Evolutionary conservation across 1,284 basidiomycete species (phyloP), one percentile per base, ranked within the genome.

Genomic region (Pseudozyma flocculosa): DNA sequence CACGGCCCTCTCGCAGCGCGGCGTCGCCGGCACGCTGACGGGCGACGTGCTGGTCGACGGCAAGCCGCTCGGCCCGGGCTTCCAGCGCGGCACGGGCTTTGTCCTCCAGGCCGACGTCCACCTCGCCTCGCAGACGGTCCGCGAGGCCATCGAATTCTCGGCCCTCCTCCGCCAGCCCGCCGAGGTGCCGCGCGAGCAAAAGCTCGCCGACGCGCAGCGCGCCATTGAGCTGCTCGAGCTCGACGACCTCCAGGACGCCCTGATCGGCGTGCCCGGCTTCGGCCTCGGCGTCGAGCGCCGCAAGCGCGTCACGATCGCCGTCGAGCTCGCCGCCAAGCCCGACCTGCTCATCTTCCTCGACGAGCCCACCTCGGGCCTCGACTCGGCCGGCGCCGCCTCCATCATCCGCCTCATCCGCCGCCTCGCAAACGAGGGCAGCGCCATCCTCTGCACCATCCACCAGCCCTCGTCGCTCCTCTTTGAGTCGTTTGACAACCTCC

Each of bases 31-130:
- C n/a, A 83, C 88, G 11, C 83, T 93, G 30, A 82, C 82, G 1
- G 92, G 91, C 0, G 85, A 89, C 40, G 83, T 86, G 48, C 84
- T 90, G 41, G 86, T 93, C 61, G 87, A 90, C 60, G 91, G 90
- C 0, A 83, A 85, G 40, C 79, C 82, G 9, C 82, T 88, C 24
- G 88, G 88, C 1, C 65, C 79, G 9, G 87, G 88, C 55, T 93
- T 92, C 82, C 85, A 87, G 69, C 80, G 83, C 50, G 81, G 81
- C n/a, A 83, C 82, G 30, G 83, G 81, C 32, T 74, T 61, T 32
- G 88, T 87, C 24, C 87, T 90, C 70, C 90, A 92, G 79, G 86
- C 87, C 83, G 72, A 74, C 43, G 45, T 74, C 19, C 72, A 74
- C 41, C 48, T 68, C 13, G 57, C 54, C 13, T 63, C 68, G 1